These are phyloP conservation scores for Microdochium bolleyi DNA, from an alignment of 2,329 filamentous ascomycete genomes.

Conservation along the genomic window DNA sequence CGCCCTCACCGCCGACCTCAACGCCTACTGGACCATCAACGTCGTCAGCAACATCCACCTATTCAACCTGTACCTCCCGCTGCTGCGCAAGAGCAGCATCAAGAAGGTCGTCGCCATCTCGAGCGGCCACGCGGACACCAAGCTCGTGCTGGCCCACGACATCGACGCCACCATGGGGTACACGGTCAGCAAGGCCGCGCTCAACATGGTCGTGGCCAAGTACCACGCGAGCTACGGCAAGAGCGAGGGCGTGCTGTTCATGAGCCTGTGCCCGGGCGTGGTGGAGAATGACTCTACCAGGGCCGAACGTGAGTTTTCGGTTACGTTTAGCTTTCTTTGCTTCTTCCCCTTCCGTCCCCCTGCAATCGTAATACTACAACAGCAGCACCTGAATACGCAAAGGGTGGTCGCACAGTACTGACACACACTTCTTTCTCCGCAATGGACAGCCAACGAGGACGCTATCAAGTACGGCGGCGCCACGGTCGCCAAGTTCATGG, in stretches of 20 bases:
- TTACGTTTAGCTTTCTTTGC: neutral
- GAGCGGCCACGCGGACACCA: constrained; percentile 40
- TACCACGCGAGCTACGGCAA: constrained; percentile 38
- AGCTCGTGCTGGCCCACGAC: constrained; percentile 27
- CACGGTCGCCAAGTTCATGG: constrained; percentile 10
- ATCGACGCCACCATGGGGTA: constrained; percentile 23
- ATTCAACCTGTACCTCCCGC: constrained; percentile 43
- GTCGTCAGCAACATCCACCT: constrained; percentile 43
- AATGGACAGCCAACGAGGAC: neutral
- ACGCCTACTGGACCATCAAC: constrained; percentile 33
- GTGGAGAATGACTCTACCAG: constrained; percentile 25
- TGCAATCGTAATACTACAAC: no score
- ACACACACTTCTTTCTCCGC: neutral
- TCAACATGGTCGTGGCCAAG: constrained; percentile 42
- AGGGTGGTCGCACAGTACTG: no score
- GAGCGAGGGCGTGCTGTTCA: constrained; percentile 39
- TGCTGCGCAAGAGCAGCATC: constrained; percentile 36
- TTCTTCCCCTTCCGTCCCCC: no score
- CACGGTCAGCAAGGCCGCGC: constrained; percentile 20
- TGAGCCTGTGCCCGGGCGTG: constrained; percentile 42
- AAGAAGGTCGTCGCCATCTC: constrained; percentile 50
- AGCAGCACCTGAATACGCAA: no score
- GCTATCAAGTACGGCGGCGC: neutral
- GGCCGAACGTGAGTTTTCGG: neutral
- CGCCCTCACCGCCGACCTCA: constrained; percentile 22